A percentile compares a stretch with the other conserved stretches of the same genome.
phyloP scores from a whole-genome alignment of 2,329 filamentous ascomycete genomes.

The Alternaria metachromatica region DNA sequence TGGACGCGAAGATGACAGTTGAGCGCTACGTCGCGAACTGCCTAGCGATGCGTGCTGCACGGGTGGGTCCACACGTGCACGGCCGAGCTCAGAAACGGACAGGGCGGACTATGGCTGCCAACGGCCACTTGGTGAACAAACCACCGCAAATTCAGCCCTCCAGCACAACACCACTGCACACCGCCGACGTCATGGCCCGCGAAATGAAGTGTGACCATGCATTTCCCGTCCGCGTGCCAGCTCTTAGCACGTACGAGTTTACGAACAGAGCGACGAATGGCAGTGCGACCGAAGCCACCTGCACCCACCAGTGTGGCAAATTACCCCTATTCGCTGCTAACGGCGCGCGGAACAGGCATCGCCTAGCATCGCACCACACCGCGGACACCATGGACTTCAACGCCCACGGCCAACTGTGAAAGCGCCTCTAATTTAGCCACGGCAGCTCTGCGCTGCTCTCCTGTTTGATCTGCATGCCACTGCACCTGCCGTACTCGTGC shows the following conservation, averaged over 20 bases:
- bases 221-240: neutral
- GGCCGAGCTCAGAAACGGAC: neutral
- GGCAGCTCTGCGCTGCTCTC: conserved; percentile 3
- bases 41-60: neutral
- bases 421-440: conserved; percentile 4
- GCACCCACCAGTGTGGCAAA: conserved; percentile 13
- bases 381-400: conserved; percentile 5
- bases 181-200: conserved; percentile 2
- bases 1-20: neutral
- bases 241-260: conserved; percentile 5
- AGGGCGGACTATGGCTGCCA: neutral
- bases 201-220: conserved; percentile 1
- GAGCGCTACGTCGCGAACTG: neutral
- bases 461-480: conserved; percentile 25
- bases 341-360: conserved; percentile 5
- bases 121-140: neutral
- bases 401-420: conserved; percentile 10
- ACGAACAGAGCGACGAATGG: conserved; percentile 5
- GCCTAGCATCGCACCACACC: neutral
- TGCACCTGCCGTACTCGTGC: conserved; percentile 3
- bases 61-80: neutral
- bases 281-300: conserved; percentile 7
- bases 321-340: conserved; percentile 15
- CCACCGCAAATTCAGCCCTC: neutral
- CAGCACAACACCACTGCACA: neutral